Conservation (phyloP, 1,284 basidiomycete species). For the Schizophyllum commune region DNA sequence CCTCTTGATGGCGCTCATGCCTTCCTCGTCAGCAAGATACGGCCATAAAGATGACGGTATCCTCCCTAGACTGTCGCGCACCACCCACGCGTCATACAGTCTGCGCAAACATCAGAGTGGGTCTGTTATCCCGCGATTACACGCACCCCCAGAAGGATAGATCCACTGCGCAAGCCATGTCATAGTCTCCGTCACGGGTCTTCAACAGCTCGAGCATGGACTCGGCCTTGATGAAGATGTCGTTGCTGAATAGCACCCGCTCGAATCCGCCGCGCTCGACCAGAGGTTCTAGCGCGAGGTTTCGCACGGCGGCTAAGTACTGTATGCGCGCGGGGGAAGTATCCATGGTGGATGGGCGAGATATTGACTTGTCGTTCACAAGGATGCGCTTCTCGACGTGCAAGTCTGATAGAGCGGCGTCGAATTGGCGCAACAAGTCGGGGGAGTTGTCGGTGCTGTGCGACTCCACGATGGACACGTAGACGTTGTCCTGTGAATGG, state of each 20-base stretch:
- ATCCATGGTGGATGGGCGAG: constrained; percentile 25
- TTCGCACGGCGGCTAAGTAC: constrained; percentile 37
- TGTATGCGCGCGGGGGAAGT: constrained; percentile 27
- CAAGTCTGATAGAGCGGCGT: constrained; percentile 21
- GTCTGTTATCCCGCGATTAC: neutral
- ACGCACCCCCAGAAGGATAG: constrained; percentile 30
- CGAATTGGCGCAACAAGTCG: constrained; percentile 29
- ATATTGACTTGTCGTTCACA: constrained; percentile 20
- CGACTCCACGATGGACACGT: constrained; percentile 50
- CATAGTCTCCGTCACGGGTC: constrained; percentile 39
- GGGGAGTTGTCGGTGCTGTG: constrained; percentile 39
- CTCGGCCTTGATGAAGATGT: constrained; percentile 40
- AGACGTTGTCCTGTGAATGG: constrained; percentile 32
- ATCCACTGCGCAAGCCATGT: constrained; percentile 51
- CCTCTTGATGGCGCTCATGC: constrained; percentile 25
- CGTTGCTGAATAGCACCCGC: constrained; percentile 43
- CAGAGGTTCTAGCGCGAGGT: constrained; percentile 37
- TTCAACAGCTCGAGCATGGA: constrained; percentile 37
- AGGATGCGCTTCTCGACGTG: constrained; percentile 28
- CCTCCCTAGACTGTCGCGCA: constrained; percentile 31
- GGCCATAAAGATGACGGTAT: constrained; percentile 43
- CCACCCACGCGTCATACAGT: constrained; percentile 41
- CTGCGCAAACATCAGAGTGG: constrained; percentile 19
- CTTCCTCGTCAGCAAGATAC: constrained; percentile 35
- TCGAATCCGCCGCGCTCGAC: constrained; percentile 30